Conservation (phyloP, 75 land plant genomes). For the Picea glauca region DNA sequence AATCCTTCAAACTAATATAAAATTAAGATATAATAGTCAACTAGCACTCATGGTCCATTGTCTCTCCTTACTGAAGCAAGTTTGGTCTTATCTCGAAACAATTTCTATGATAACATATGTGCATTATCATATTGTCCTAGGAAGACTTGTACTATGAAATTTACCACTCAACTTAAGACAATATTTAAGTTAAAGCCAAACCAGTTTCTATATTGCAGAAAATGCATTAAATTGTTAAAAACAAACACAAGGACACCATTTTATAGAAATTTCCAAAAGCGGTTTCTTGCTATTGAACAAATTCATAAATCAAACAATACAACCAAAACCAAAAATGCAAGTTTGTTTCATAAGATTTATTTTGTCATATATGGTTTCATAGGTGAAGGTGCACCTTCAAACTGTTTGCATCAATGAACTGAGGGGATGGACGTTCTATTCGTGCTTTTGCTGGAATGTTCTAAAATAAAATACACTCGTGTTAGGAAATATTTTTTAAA, state of each 20-base stretch:
- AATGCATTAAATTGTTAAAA: neutral
- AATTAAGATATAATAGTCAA: neutral
- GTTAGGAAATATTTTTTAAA: too few relatives aligned
- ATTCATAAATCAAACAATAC: too few relatives aligned
- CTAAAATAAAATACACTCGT: neutral
- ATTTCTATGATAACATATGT: too few relatives aligned
- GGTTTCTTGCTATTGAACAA: neutral
- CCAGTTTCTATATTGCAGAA: too few relatives aligned
- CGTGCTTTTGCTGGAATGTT: neutral
- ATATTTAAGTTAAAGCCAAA: neutral
- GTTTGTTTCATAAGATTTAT: too few relatives aligned
- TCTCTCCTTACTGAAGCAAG: neutral
- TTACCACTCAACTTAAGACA: too few relatives aligned
- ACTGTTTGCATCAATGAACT: neutral
- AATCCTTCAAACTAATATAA: too few relatives aligned
- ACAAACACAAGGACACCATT: neutral
- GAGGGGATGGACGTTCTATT: neutral
- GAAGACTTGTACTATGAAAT: too few relatives aligned
- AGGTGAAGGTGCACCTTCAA: neutral
- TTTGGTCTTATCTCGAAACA: too few relatives aligned
- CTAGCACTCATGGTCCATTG: neutral
- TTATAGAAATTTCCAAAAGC: neutral
- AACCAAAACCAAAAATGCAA: too few relatives aligned
- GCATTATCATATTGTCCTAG: too few relatives aligned
- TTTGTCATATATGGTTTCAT: too few relatives aligned